phyloP scores from a whole-genome alignment of 225 moss, liverwort and hornwort species.

The Antitrichia curtipendula region DNA sequence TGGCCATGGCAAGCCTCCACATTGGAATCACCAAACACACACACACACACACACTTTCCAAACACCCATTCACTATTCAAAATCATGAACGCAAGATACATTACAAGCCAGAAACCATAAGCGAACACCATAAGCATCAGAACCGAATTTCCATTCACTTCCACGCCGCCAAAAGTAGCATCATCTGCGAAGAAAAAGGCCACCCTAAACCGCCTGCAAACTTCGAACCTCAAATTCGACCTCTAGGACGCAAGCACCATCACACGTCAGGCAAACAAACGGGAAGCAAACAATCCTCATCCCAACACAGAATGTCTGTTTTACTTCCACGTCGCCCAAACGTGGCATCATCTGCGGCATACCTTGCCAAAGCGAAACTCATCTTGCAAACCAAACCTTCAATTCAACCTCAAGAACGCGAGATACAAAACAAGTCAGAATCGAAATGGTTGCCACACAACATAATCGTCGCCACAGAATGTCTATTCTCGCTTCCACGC shows the following conservation, averaged over 20 bases:
- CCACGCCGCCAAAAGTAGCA: neutral
- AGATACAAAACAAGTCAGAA: neutral
- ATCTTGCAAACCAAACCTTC: neutral
- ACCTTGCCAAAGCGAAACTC: neutral
- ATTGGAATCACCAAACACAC: neutral
- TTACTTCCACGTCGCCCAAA: neutral
- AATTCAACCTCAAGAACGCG: neutral
- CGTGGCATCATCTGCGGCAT: neutral
- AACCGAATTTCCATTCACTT: neutral
- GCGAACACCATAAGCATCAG: neutral
- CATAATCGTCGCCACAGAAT: neutral
- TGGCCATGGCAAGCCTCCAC: neutral
- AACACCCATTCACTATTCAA: neutral
- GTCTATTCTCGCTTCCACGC: neutral
- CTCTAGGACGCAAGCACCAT: neutral
- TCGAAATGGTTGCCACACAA: neutral
- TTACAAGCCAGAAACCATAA: neutral
- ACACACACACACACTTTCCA: neutral
- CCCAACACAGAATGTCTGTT: neutral
- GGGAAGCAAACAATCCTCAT: neutral
- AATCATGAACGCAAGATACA: neutral
- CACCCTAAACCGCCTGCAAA: neutral
- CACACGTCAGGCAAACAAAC: neutral
- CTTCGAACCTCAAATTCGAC: neutral
- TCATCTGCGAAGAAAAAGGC: too few species aligned